Percentiles rank a stretch among this genome's conserved stretches.
Evolutionary conservation across 108 stramenopile genomes (phyloP).

Genomic region (Cyclotella baltica): DNA sequence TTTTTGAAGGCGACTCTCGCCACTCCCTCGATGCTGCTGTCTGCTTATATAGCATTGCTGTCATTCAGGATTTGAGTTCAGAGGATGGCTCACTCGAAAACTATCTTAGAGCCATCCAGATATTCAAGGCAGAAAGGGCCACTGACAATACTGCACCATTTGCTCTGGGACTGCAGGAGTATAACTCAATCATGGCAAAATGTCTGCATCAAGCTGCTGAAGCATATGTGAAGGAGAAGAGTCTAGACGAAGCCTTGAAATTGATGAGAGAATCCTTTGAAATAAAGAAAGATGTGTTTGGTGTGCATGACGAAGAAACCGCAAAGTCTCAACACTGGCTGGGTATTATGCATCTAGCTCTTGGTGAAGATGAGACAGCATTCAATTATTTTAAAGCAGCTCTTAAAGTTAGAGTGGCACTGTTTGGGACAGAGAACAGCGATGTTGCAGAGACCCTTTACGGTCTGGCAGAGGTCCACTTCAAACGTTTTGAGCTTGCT

Average conservation of each 20-base stretch:
- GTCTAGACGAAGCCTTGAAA: constrained; percentile 27
- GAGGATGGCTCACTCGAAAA: constrained; percentile 33
- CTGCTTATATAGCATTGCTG: constrained; percentile 49
- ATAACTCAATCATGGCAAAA: constrained; percentile 21
- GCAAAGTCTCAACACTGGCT: constrained; percentile 52
- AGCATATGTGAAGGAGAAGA: constrained; percentile 25
- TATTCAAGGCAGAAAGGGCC: constrained; percentile 30
- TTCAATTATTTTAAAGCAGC: constrained; percentile 47
- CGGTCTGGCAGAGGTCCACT: constrained; percentile 51
- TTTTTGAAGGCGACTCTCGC: constrained; percentile 10
- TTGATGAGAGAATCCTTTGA: constrained; percentile 42
- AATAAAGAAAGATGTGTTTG: constrained; percentile 26
- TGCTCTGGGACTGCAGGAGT: neutral
- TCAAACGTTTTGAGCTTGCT: constrained; percentile 41
- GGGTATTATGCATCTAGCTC: constrained; percentile 43
- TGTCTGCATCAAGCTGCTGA: constrained; percentile 43
- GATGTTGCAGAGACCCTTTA: constrained; percentile 43
- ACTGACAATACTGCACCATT: neutral
- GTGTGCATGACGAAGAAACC: constrained; percentile 38
- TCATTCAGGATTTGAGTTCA: constrained; percentile 31
- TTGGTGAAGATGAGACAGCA: constrained; percentile 40
- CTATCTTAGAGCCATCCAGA: constrained; percentile 39
- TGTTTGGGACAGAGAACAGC: constrained; percentile 43
- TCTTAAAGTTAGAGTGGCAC: constrained; percentile 38
- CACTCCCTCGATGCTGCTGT: constrained; percentile 34